Evolutionary conservation across 768 basidiomycete species (phyloP).

Genomic region (Collybia mongolica): DNA sequence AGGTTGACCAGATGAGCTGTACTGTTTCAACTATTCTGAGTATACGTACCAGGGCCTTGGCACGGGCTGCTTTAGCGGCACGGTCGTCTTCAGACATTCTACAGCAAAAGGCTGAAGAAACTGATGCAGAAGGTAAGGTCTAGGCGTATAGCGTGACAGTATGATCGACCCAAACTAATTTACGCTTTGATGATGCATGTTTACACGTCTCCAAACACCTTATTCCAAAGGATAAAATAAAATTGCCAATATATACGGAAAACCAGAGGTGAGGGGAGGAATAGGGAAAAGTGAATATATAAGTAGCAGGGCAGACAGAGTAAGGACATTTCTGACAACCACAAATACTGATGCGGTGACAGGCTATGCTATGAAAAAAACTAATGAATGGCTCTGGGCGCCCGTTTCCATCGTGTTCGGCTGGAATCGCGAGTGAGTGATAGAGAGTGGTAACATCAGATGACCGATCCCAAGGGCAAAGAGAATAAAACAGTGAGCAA

Average conservation of each 20-base stretch:
- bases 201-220: background rate
- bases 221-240: conserved; percentile 19
- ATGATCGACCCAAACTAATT: background rate
- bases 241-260: conserved; percentile 50
- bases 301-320: conserved; percentile 22
- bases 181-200: conserved; percentile 4
- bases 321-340: conserved; percentile 17
- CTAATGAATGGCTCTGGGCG: conserved; percentile 68
- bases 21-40: conserved; percentile 3
- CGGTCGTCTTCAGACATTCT: conserved; percentile 72
- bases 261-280: conserved; percentile 31
- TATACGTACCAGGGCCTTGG: conserved; percentile 71
- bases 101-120: conserved; percentile 1
- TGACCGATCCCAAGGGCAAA: conserved; percentile 23
- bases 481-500: conserved; percentile 11
- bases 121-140: background rate
- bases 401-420: conserved; percentile 35
- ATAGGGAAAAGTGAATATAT: conserved; percentile 33
- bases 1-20: conserved; percentile 1
- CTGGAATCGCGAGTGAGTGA: conserved; percentile 56
- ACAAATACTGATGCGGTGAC: conserved; percentile 19
- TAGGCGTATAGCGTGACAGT: background rate
- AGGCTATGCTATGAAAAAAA: conserved; percentile 33
- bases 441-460: conserved; percentile 44
- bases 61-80: conserved; percentile 79